phyloP scores from a whole-genome alignment of 345 rosid species.

The Linum lewisii region DNA sequence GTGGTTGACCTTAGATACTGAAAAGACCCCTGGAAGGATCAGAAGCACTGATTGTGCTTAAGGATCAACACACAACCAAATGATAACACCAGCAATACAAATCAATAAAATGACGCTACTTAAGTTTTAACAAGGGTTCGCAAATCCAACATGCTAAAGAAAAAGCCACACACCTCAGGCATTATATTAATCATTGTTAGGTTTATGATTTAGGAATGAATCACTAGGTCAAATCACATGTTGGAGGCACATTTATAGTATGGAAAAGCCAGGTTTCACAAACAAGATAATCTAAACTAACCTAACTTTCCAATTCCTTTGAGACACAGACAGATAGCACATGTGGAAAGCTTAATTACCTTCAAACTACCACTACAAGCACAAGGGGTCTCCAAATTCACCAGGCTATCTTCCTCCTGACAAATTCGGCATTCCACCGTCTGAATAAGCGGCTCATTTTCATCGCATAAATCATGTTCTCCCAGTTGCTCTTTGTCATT shows the following conservation, averaged over 20 bases:
- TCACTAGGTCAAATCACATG: background rate
- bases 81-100: too few relatives aligned
- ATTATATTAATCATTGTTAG: too few relatives aligned
- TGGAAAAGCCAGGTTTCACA: background rate
- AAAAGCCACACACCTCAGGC: too few relatives aligned
- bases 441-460: constrained; percentile 24
- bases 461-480: constrained; percentile 15
- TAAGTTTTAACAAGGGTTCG: too few relatives aligned
- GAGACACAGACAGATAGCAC: background rate
- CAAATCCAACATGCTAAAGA: too few relatives aligned
- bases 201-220: too few relatives aligned
- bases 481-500: constrained; percentile 11
- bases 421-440: constrained; percentile 29
- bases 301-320: background rate
- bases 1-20: too few relatives aligned
- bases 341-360: constrained; percentile 9
- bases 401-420: constrained; percentile 27
- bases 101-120: too few relatives aligned
- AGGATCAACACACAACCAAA: too few relatives aligned
- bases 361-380: constrained; percentile 32
- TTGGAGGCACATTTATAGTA: background rate
- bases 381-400: constrained; percentile 27
- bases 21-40: too few relatives aligned
- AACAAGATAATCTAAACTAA: too few relatives aligned
- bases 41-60: too few relatives aligned